A percentile compares a stretch with the other conserved stretches of the same genome.
phyloP scores from a whole-genome alignment of 139 green algal genomes.

The Chlorella sp. region DNA sequence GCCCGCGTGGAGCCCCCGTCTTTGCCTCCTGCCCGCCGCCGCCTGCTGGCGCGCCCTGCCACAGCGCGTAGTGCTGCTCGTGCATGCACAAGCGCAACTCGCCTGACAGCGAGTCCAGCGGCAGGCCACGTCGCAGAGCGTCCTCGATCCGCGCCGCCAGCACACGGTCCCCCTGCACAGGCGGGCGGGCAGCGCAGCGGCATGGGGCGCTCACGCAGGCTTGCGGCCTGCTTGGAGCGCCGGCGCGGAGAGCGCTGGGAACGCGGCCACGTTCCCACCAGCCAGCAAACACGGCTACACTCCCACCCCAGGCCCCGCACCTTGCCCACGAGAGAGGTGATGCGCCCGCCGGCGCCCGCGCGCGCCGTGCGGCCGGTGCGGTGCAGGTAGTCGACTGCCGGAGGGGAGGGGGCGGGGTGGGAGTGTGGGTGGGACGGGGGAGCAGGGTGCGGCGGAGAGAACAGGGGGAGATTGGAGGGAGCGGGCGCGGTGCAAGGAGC shows the following conservation, averaged over 20 bases:
- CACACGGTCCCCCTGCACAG: constrained; percentile 70
- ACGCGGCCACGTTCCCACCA: no score
- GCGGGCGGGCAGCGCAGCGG: no score
- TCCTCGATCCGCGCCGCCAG: constrained; percentile 80
- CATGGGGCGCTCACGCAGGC: no score
- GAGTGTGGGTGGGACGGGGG: no score
- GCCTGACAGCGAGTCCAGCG: constrained; percentile 75
- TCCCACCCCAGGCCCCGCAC: no score
- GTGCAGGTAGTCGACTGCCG: constrained; percentile 96
- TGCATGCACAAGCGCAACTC: background rate
- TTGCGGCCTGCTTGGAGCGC: no score
- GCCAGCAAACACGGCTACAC: no score
- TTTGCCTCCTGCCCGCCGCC: background rate
- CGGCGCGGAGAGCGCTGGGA: no score
- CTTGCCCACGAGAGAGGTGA: constrained; percentile 76
- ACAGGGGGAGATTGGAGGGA: no score
- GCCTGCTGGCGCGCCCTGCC: background rate
- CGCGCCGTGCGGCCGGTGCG: constrained; percentile 86
- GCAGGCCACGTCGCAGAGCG: constrained; percentile 63
- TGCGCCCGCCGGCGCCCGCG: constrained; percentile 64
- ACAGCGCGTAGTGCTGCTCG: background rate
- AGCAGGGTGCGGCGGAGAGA: no score
- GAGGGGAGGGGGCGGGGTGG: no score
- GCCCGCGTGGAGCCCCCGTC: background rate
- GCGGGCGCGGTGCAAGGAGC: no score